Percentiles rank a stretch among this genome's conserved stretches.
Evolutionary conservation across 2,329 filamentous ascomycete genomes (phyloP).

Genomic region (Diplodia sapinea): DNA sequence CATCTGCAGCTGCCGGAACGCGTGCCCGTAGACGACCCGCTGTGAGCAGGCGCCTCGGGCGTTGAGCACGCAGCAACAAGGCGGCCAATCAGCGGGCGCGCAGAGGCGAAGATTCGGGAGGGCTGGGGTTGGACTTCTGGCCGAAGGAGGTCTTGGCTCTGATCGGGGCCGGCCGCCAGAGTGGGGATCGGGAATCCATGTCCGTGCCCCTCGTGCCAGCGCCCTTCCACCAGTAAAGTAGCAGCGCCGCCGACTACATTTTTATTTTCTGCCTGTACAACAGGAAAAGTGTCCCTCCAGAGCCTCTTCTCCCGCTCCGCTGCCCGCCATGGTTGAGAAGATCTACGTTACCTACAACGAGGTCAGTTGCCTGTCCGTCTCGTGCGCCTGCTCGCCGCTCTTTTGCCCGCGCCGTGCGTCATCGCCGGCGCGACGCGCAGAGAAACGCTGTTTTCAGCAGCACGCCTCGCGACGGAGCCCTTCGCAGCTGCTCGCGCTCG

Average conservation of each 20-base stretch:
- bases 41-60: not conserved
- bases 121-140: not conserved
- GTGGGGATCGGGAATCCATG: constrained; percentile 26
- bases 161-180: constrained; percentile 18
- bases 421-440: constrained; percentile 2
- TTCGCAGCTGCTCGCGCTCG: not conserved
- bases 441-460: constrained; percentile 1
- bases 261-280: constrained; percentile 26
- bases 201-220: constrained; percentile 21
- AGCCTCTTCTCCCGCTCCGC: not conserved
- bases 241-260: constrained; percentile 19
- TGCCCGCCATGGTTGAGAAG: constrained; percentile 47
- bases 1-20: constrained; percentile 27
- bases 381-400: not conserved
- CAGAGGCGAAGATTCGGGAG: constrained; percentile 1
- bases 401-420: not conserved
- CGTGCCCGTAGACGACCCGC: constrained; percentile 11
- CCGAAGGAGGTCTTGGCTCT: constrained; percentile 2
- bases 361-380: constrained; percentile 36
- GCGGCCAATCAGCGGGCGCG: constrained; percentile 13
- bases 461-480: not conserved
- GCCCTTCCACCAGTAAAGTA: constrained; percentile 22
- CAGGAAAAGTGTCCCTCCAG: constrained; percentile 7
- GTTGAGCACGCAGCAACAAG: not conserved
- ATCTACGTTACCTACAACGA: constrained; percentile 53